A percentile compares a stretch with the other conserved stretches of the same genome.
These are phyloP conservation scores for Emericellopsis terricola DNA, from an alignment of 495 filamentous ascomycete genomes.

Conservation along the genomic window DNA sequence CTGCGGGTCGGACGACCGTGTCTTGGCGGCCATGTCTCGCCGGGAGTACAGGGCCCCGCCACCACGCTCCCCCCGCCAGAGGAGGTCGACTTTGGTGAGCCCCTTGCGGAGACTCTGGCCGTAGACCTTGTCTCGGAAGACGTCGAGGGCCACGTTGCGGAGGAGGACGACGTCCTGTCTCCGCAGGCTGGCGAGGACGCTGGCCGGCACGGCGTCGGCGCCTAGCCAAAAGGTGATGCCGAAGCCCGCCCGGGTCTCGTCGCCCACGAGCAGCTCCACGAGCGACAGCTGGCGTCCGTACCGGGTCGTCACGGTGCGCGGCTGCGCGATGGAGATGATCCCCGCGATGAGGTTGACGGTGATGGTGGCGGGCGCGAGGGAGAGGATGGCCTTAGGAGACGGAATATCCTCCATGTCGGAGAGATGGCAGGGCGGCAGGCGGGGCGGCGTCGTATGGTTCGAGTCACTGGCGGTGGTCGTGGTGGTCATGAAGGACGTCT, in stretches of 20 bases:
- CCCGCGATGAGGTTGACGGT: slow-evolving; percentile 60
- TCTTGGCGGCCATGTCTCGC: slow-evolving; percentile 16
- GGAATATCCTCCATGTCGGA: slow-evolving; percentile 55
- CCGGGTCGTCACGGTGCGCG: slow-evolving; percentile 35
- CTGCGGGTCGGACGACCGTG: slow-evolving; percentile 15
- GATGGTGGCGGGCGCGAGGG: slow-evolving; percentile 64
- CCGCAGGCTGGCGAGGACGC: slow-evolving; percentile 35
- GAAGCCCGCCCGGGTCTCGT: slow-evolving; percentile 73
- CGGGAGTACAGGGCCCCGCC: slow-evolving; percentile 21
- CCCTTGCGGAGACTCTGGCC: slow-evolving; percentile 55
- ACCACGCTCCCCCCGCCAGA: slow-evolving; percentile 30
- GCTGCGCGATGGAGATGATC: slow-evolving; percentile 50
- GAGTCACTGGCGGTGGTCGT: slow-evolving; percentile 3
- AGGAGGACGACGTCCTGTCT: slow-evolving; percentile 58
- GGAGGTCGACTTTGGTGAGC: slow-evolving; percentile 51
- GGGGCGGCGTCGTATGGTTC: slow-evolving; percentile 1
- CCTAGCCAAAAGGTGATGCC: slow-evolving; percentile 68
- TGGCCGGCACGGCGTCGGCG: slow-evolving; percentile 12
- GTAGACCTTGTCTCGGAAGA: slow-evolving; percentile 56
- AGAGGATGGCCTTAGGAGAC: slow-evolving; percentile 41
- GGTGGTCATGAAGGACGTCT: slow-evolving; percentile 9
- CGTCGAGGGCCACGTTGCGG: slow-evolving; percentile 56
- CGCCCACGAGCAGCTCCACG: slow-evolving; percentile 65
- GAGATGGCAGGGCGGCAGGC: slow-evolving; percentile 18
- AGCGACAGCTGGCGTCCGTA: slow-evolving; percentile 41